phyloP scores from a whole-genome alignment of 306 rosid genomes.

The Senna tora region DNA sequence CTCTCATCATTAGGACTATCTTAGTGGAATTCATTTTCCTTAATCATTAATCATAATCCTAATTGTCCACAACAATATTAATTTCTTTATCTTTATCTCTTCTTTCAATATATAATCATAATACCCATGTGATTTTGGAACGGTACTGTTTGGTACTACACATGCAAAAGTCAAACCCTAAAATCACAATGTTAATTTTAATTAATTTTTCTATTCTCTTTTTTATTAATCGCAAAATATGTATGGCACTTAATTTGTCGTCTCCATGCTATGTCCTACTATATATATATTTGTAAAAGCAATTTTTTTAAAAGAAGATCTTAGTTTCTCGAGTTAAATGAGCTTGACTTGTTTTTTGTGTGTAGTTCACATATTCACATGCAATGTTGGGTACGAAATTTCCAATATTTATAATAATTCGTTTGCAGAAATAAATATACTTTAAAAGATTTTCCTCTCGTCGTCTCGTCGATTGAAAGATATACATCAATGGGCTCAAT shows the following conservation, averaged over 20 bases:
- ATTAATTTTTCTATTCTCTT: background rate
- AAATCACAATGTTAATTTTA: background rate
- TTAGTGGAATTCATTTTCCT: slow-evolving; percentile 27
- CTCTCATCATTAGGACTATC: slow-evolving; percentile 44
- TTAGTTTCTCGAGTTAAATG: background rate
- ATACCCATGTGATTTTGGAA: slow-evolving; percentile 36
- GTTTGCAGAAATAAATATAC: background rate
- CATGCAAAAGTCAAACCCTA: slow-evolving; percentile 41
- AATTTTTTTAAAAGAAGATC: background rate
- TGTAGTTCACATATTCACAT: background rate
- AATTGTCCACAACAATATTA: background rate
- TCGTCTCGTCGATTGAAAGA: too few species aligned
- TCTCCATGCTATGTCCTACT: background rate
- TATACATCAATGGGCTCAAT: too few species aligned
- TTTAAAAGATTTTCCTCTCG: background rate
- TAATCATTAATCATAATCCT: slow-evolving; percentile 12
- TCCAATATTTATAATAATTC: background rate
- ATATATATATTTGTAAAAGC: too few species aligned
- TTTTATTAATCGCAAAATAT: background rate
- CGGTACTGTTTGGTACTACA: background rate
- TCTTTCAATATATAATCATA: slow-evolving; percentile 32
- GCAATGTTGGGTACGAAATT: slow-evolving; percentile 7
- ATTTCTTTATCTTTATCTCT: background rate
- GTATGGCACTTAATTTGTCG: too few species aligned
- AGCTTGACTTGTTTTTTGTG: background rate